Base-by-base conservation (phyloP, 768 basidiomycete genomes). In the Boletus reticuloceps region DNA sequence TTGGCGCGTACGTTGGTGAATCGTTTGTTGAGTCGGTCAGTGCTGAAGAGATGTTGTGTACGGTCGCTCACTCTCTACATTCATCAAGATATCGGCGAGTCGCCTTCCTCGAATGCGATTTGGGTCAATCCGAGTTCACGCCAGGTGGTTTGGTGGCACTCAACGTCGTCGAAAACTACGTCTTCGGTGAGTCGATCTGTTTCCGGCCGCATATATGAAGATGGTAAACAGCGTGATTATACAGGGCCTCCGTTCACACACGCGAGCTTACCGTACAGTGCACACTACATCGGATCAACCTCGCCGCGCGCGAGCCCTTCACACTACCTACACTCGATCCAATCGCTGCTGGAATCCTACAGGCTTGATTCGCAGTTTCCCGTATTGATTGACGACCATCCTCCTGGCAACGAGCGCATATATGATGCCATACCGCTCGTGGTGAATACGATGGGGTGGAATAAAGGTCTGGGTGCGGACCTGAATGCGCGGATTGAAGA, bases 371-470 rank as follows among this genome's bases (percentile, higher is more conserved):
- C 95, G 6, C 85, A 85, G 58, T 78, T 76, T 48, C 74, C 79
- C 1, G 61, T 67, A 1, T 51, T 70, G 6, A 67, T 46, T 42
- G 66, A 68, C 8, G 67, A 69, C 4, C 69, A 72, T 6, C 55
- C 69, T 1, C 50, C 51, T 16, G 65, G 47, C 0, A 74, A 77
- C 43, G 58, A 59, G 29, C 77, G 81, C 40, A 78, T 88, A 22
- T 62, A 67, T 6, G 84, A 88, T 47, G 56, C 72, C 27, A 82
- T 94, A 6, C 96, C 96, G 0, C 81, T 98, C 17, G 83, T 98
- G 16, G 82, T 98, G 50, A 99, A 98, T 68, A 98, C 91, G 0
- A 95, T 96, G 85, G 96, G 96, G 3, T 99, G 96, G 96, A 82
- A 82, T 6, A 98, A 95, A 68, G 96, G 96, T 8, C 82, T 97